These are phyloP conservation scores for Hermanozyma aechmeae DNA, from an alignment of 805 yeast genomes.

Conservation along the genomic window DNA sequence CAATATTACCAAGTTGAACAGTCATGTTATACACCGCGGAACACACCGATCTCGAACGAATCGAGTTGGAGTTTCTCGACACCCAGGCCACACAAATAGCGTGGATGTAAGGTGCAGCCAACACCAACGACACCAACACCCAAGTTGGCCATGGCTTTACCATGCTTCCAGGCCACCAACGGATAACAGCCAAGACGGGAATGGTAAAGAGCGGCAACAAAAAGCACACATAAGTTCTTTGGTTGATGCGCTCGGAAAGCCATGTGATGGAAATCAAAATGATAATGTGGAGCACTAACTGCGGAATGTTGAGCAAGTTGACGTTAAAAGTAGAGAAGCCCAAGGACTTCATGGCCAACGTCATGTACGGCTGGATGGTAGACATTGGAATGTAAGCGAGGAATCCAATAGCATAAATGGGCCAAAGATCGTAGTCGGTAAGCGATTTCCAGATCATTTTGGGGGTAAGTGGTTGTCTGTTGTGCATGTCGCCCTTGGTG, in stretches of 20 bases:
- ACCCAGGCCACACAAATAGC: conserved; percentile 52
- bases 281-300: conserved; percentile 23
- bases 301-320: conserved; percentile 46
- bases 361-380: conserved; percentile 29
- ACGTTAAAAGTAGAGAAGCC: conserved; percentile 47
- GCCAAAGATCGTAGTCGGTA: conserved; percentile 46
- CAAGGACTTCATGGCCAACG: conserved; percentile 36
- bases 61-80: conserved; percentile 53
- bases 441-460: conserved; percentile 31
- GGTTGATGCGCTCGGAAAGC: conserved; percentile 23
- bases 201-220: conserved; percentile 16
- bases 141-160: conserved; percentile 33
- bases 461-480: conserved; percentile 41
- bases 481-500: conserved; percentile 51
- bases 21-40: conserved; percentile 59
- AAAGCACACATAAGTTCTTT: conserved; percentile 15
- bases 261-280: conserved; percentile 25
- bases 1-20: conserved; percentile 49
- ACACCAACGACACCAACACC: conserved; percentile 24
- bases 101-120: conserved; percentile 42
- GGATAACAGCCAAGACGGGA: conserved; percentile 22
- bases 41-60: conserved; percentile 54
- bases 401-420: conserved; percentile 41
- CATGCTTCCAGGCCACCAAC: conserved; percentile 35
- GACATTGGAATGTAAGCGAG: conserved; percentile 16